Percentiles rank a stretch among this genome's conserved stretches.
phyloP scores from a whole-genome alignment of 208 protist genomes.

The Wallacemonas collosoma region DNA sequence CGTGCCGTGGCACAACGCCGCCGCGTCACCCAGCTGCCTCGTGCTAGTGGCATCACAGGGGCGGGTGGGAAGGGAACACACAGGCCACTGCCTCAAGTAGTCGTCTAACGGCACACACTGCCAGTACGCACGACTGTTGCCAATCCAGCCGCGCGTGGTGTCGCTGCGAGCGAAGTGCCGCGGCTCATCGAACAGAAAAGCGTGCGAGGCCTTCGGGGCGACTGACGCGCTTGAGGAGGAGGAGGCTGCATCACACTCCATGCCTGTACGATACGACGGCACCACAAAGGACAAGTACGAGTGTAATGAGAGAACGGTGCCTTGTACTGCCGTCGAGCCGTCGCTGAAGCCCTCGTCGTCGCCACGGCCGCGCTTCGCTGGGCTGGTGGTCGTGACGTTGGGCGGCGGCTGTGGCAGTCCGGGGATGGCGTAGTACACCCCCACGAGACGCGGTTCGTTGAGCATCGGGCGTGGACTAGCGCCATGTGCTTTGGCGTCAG shows the following conservation, averaged over 20 bases:
- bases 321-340: neutral
- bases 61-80: neutral
- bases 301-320: neutral
- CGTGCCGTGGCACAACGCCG: too few species aligned
- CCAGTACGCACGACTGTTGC: constrained; percentile 8
- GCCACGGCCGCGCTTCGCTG: neutral
- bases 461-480: neutral
- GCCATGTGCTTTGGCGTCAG: neutral
- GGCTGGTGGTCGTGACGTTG: neutral
- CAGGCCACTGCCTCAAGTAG: neutral
- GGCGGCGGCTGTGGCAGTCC: constrained; percentile 6
- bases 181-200: neutral
- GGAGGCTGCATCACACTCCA: neutral
- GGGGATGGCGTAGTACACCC: constrained; percentile 16
- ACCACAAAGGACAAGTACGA: constrained; percentile 5
- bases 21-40: too few species aligned
- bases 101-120: neutral
- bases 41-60: too few species aligned
- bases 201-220: neutral
- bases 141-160: constrained; percentile 6
- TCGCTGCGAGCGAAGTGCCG: neutral
- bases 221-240: neutral
- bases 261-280: neutral
- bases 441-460: neutral
- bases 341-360: too few species aligned